Conservation (phyloP, 2,329 filamentous ascomycete species). For the Apiospora aurea region DNA sequence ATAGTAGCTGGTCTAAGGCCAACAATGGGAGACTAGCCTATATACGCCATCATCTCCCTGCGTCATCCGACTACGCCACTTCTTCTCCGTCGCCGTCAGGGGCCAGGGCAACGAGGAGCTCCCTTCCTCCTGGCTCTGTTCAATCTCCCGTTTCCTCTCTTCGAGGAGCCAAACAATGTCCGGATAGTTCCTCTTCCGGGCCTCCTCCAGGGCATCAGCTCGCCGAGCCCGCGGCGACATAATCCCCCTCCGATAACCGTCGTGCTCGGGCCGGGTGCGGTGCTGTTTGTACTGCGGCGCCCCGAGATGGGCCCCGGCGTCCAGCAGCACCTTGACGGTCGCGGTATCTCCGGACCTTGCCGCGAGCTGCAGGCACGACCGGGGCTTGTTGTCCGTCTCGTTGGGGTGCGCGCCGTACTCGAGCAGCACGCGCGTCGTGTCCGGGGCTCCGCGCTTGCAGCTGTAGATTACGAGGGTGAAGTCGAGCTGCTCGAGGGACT, state of each 20-base stretch:
- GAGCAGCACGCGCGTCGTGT: not conserved
- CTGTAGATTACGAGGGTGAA: not conserved
- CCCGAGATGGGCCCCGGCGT: not conserved
- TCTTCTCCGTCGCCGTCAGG: too few relatives aligned
- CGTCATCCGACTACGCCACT: too few relatives aligned
- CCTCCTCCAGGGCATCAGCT: not conserved
- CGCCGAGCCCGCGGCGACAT: not conserved
- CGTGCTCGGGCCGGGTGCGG: not conserved
- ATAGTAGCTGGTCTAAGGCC: too few relatives aligned
- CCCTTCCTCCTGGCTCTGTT: not conserved
- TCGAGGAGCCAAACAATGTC: not conserved
- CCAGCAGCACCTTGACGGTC: not conserved
- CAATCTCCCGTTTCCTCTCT: not conserved
- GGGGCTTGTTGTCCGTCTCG: not conserved
- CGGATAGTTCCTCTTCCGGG: not conserved
- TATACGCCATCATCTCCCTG: too few relatives aligned
- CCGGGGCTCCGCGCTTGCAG: not conserved
- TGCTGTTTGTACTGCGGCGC: not conserved
- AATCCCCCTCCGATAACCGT: not conserved
- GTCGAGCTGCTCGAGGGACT: not conserved
- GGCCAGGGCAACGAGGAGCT: too few relatives aligned
- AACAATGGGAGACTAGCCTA: too few relatives aligned
- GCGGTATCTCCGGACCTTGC: not conserved
- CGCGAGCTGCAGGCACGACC: conserved; percentile 10
- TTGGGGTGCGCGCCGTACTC: not conserved